Percentiles rank a stretch among this genome's conserved stretches.
Conservation (phyloP, 1,139 yeast genomes). For the Candida neerlandica region DNA sequence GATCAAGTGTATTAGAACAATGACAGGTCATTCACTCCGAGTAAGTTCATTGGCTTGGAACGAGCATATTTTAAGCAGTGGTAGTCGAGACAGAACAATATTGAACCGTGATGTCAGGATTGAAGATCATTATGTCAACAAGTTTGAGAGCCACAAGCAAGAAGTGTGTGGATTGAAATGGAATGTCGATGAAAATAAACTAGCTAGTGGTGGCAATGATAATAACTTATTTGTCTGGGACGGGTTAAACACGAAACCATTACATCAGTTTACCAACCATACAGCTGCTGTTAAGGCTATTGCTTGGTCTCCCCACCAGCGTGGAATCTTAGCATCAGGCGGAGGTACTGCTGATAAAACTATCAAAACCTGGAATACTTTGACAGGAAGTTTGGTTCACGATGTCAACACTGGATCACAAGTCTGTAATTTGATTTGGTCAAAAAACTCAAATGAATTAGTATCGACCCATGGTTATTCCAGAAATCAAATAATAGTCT, state of each 20-base stretch:
- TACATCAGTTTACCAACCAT: constrained; percentile 78
- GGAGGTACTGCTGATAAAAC: constrained; percentile 97
- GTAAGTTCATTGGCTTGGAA: constrained; percentile 95
- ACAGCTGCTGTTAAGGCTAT: constrained; percentile 95
- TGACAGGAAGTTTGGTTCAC: constrained; percentile 70
- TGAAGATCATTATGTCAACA: constrained; percentile 77
- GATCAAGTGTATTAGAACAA: constrained; percentile 78
- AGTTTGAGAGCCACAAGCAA: constrained; percentile 78
- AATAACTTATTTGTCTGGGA: constrained; percentile 87
- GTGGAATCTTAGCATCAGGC: constrained; percentile 92
- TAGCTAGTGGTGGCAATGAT: constrained; percentile 95
- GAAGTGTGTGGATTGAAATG: constrained; percentile 96
- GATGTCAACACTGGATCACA: constrained; percentile 95
- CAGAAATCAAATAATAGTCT: constrained; percentile 84
- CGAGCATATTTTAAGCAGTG: constrained; percentile 83
- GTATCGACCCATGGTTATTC: constrained; percentile 97
- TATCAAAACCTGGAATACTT: constrained; percentile 90
- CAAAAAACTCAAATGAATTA: constrained; percentile 85
- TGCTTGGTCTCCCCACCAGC: constrained; percentile 97
- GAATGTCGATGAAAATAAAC: constrained; percentile 84
- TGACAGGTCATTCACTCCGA: constrained; percentile 88
- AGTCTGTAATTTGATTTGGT: constrained; percentile 94
- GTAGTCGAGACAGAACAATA: constrained; percentile 82
- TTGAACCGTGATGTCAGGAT: constrained; percentile 90
- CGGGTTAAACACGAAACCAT: constrained; percentile 69